Conservation (phyloP, 805 yeast species). For the Saccharomyces mikatae region DNA sequence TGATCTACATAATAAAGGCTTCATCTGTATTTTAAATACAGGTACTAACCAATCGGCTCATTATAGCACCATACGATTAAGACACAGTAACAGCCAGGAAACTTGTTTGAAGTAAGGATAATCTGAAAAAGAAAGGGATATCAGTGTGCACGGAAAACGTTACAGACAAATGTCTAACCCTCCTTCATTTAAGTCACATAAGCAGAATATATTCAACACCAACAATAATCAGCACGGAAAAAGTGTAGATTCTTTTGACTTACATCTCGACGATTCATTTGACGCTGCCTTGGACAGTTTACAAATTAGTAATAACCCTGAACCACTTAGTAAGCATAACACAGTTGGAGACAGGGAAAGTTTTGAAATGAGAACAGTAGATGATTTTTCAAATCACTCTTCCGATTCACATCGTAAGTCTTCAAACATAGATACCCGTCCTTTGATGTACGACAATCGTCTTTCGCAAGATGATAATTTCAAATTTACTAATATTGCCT, state of each 20-base stretch:
- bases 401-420: constrained; percentile 8
- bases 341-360: constrained; percentile 14
- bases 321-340: constrained; percentile 15
- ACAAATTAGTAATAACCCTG: constrained; percentile 34
- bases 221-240: constrained; percentile 6
- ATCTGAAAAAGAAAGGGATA: neutral
- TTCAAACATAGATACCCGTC: constrained; percentile 15
- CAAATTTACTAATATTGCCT: neutral
- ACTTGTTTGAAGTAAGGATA: neutral
- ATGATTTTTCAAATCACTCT: constrained; percentile 5
- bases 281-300: constrained; percentile 56
- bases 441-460: constrained; percentile 9
- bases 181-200: constrained; percentile 8
- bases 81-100: neutral
- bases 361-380: constrained; percentile 25
- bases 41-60: neutral
- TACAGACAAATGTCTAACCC: neutral
- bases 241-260: constrained; percentile 45
- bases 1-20: neutral
- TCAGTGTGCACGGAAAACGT: neutral
- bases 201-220: neutral
- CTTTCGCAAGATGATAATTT: neutral
- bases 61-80: neutral
- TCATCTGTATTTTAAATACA: neutral
- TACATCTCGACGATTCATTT: constrained; percentile 49